A percentile compares a stretch with the other conserved stretches of the same genome.
Evolutionary conservation across 2,329 filamentous ascomycete genomes (phyloP).

Genomic region (Hypoxylon sp.): DNA sequence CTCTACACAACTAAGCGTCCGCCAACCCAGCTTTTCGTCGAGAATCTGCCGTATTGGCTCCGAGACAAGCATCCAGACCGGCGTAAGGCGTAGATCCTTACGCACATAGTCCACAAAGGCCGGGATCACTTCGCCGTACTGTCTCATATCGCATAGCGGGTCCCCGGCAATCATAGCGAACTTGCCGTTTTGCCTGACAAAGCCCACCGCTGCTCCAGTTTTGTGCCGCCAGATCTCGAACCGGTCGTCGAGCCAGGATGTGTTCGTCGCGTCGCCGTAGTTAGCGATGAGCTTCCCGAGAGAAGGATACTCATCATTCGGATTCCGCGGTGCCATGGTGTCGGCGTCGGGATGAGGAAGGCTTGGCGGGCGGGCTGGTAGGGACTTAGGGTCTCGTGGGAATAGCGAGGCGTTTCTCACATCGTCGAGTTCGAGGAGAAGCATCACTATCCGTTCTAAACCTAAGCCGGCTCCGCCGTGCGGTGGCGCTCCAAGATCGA

Average conservation of each 20-base stretch:
- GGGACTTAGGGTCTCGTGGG: conserved; percentile 87
- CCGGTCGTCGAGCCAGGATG: conserved; percentile 91
- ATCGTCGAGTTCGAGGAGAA: conserved; percentile 88
- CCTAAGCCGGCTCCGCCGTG: conserved; percentile 93
- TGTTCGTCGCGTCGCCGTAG: conserved; percentile 94
- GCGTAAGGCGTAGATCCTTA: conserved; percentile 77
- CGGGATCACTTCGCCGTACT: conserved; percentile 80
- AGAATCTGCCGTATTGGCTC: conserved; percentile 82
- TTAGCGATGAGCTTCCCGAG: conserved; percentile 92
- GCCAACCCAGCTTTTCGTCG: conserved; percentile 85
- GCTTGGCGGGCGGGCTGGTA: conserved; percentile 69
- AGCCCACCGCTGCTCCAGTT: conserved; percentile 88
- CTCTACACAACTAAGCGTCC: conserved; percentile 86
- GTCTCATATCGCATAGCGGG: conserved; percentile 83
- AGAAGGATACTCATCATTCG: conserved; percentile 72
- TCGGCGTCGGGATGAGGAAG: conserved; percentile 89
- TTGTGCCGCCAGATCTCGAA: conserved; percentile 90
- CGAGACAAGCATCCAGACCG: conserved; percentile 89
- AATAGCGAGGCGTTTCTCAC: conserved; percentile 90
- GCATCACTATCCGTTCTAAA: conserved; percentile 88
- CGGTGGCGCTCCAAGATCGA: conserved; percentile 90
- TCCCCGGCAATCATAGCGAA: conserved; percentile 89
- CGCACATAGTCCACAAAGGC: conserved; percentile 82
- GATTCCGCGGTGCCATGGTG: conserved; percentile 70
- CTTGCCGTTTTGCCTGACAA: conserved; percentile 75